phyloP scores from a whole-genome alignment of 2,329 filamentous ascomycete genomes.

The Paecilomyces dactylethromorphus region DNA sequence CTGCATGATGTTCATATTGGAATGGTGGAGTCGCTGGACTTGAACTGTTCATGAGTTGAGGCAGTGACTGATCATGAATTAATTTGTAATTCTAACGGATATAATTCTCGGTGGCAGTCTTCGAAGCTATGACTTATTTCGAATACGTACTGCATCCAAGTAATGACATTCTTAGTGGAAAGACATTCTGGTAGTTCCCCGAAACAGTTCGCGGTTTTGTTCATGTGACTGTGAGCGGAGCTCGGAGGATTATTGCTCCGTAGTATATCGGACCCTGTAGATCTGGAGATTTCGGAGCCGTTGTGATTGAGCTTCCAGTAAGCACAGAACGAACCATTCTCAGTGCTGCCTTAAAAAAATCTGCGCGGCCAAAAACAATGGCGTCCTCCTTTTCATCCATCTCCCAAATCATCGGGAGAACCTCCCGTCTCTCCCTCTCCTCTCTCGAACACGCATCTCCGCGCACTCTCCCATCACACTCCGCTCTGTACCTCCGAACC shows the following conservation, averaged over 20 bases:
- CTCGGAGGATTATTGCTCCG: neutral
- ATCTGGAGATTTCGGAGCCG: slow-evolving; percentile 18
- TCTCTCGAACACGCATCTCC: slow-evolving; percentile 5
- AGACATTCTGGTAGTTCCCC: too few relatives aligned
- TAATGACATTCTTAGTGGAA: neutral
- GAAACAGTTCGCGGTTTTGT: neutral
- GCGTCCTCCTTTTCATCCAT: slow-evolving; percentile 18
- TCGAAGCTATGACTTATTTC: neutral
- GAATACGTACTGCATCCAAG: neutral
- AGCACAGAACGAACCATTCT: slow-evolving; percentile 5
- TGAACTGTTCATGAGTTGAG: neutral
- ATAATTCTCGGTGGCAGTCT: neutral
- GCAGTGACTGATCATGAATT: neutral
- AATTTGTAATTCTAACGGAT: neutral
- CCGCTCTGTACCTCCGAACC: slow-evolving; percentile 11
- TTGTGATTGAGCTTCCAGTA: slow-evolving; percentile 2
- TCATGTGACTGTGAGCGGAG: neutral
- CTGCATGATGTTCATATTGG: neutral
- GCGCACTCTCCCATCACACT: slow-evolving; percentile 9
- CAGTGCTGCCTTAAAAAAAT: neutral
- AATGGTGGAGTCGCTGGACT: neutral
- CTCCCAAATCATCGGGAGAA: slow-evolving; percentile 8
- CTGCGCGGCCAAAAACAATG: slow-evolving; percentile 13
- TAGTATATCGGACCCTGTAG: slow-evolving; percentile 5
- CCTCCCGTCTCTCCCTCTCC: slow-evolving; percentile 6